phyloP scores from a whole-genome alignment of 352 stramenopile species.

The Globisporangium nagaii region DNA sequence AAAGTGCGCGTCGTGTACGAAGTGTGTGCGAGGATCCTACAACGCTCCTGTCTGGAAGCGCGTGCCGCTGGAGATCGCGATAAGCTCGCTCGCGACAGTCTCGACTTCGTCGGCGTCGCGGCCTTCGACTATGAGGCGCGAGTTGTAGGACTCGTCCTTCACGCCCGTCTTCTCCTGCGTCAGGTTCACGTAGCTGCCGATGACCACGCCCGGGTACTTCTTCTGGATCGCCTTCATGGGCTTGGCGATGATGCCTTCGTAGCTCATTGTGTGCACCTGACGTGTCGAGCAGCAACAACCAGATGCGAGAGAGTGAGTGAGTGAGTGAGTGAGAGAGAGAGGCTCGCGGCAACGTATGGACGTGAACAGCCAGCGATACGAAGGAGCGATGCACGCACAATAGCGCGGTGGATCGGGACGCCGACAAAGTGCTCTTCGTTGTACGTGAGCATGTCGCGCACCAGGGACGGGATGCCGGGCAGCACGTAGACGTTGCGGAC shows the following conservation, averaged over 20 bases:
- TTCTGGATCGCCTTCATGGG: constrained; percentile 59
- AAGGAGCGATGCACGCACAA: too few species aligned
- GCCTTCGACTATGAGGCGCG: constrained; percentile 59
- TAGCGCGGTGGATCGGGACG: constrained; percentile 67
- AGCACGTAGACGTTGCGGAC: constrained; percentile 84
- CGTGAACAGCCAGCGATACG: too few species aligned
- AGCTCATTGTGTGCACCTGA: constrained; percentile 58
- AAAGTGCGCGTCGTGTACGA: too few species aligned
- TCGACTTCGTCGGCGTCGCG: constrained; percentile 48
- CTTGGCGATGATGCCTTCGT: constrained; percentile 62
- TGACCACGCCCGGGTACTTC: constrained; percentile 51
- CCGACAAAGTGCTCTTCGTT: constrained; percentile 79
- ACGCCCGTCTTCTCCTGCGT: constrained; percentile 58
- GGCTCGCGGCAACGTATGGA: too few species aligned
- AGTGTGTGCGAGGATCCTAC: not conserved
- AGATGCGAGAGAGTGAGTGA: too few species aligned
- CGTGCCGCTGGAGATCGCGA: constrained; percentile 17
- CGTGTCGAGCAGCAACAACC: too few species aligned
- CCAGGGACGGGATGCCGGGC: constrained; percentile 73
- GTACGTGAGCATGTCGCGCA: constrained; percentile 74
- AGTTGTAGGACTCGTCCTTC: constrained; percentile 66
- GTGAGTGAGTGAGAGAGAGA: not conserved
- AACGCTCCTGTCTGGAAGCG: constrained; percentile 4
- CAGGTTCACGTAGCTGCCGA: constrained; percentile 83
- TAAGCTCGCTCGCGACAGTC: constrained; percentile 40